Percentiles rank a stretch among this genome's conserved stretches.
Conservation (phyloP, 2,329 filamentous ascomycete species). For the Ambrosiella beaveri region DNA sequence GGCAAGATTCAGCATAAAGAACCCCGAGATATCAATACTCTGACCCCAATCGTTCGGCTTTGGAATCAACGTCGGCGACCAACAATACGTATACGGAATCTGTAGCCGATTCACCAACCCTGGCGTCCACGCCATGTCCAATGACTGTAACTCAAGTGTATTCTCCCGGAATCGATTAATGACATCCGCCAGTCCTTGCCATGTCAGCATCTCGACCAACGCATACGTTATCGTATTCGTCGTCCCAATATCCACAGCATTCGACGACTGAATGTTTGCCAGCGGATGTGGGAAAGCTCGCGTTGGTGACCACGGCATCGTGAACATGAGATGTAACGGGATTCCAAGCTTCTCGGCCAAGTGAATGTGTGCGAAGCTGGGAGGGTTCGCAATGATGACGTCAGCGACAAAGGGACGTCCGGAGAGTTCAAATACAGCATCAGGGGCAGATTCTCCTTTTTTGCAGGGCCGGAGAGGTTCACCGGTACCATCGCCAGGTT, state of each 20-base stretch:
- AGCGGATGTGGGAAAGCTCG: slow-evolving; percentile 73
- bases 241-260: slow-evolving; percentile 54
- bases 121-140: slow-evolving; percentile 70
- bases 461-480: slow-evolving; percentile 30
- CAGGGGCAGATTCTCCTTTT: slow-evolving; percentile 25
- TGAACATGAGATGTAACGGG: slow-evolving; percentile 77
- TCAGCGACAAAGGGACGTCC: slow-evolving; percentile 62
- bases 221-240: slow-evolving; percentile 74
- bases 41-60: slow-evolving; percentile 62
- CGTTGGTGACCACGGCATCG: slow-evolving; percentile 86
- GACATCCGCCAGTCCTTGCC: slow-evolving; percentile 80
- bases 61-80: slow-evolving; percentile 66
- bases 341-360: slow-evolving; percentile 59
- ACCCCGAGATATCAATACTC: slow-evolving; percentile 57
- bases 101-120: slow-evolving; percentile 58
- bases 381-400: slow-evolving; percentile 63
- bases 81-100: slow-evolving; percentile 82
- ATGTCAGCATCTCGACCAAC: slow-evolving; percentile 79
- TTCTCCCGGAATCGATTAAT: slow-evolving; percentile 75
- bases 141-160: slow-evolving; percentile 54
- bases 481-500: slow-evolving; percentile 51
- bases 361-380: slow-evolving; percentile 60
- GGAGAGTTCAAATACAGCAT: slow-evolving; percentile 29
- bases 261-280: slow-evolving; percentile 57
- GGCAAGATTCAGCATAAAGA: slow-evolving; percentile 56